Conservation (phyloP, 1,284 basidiomycete species). For the Moniliophthora roreri region DNA sequence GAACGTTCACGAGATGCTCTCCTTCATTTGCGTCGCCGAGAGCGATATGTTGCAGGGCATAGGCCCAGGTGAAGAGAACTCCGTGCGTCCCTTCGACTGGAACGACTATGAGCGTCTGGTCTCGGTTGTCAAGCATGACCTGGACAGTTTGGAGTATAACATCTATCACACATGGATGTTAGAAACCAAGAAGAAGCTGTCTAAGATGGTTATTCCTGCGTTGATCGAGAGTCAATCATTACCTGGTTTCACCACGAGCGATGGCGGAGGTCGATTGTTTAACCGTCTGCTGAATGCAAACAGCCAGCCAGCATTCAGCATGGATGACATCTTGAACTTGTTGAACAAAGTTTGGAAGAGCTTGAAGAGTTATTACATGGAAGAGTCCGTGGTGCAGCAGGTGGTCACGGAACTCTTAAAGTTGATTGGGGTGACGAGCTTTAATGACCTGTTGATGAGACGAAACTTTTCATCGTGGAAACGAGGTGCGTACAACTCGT, state of each 20-base stretch:
- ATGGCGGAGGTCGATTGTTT: conserved; percentile 91
- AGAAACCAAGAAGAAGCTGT: conserved; percentile 95
- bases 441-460: conserved; percentile 98
- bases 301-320: conserved; percentile 88
- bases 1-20: conserved; percentile 99
- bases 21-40: conserved; percentile 98
- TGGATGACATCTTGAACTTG: conserved; percentile 98
- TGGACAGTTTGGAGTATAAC: conserved; percentile 98
- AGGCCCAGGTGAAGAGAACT: conserved; percentile 91
- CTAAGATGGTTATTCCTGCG: conserved; percentile 99
- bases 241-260: conserved; percentile 96
- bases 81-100: conserved; percentile 94
- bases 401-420: conserved; percentile 96
- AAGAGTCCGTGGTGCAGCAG: conserved; percentile 96
- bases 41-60: conserved; percentile 98
- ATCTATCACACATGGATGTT: conserved; percentile 99
- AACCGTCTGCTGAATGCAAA: conserved; percentile 88
- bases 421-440: conserved; percentile 95
- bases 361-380: conserved; percentile 98
- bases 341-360: conserved; percentile 99
- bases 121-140: conserved; percentile 96
- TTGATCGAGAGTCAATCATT: conserved; percentile 97
- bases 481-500: conserved; percentile 63
- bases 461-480: conserved; percentile 99
- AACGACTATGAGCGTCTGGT: conserved; percentile 96